These are phyloP conservation scores for Tetrahymena thermophila DNA, from an alignment of 73 alveolate species.

Conservation along the genomic window DNA sequence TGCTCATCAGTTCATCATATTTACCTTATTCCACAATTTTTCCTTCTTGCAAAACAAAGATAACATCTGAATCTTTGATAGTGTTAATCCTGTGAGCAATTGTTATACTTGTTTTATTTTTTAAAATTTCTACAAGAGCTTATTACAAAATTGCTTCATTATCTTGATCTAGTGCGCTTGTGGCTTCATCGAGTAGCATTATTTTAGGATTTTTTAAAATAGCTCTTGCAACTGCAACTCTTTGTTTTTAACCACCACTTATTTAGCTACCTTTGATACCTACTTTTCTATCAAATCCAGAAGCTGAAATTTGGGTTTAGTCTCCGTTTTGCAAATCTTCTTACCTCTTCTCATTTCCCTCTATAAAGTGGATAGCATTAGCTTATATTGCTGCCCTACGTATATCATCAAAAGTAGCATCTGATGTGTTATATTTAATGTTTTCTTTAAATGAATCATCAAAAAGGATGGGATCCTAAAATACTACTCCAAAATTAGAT, in stretches of 20 bases:
- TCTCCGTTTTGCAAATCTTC: not conserved
- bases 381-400: slow-evolving; percentile 71
- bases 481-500: slow-evolving; percentile 78
- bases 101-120: slow-evolving; percentile 43
- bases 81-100: slow-evolving; percentile 71
- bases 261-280: slow-evolving; percentile 37
- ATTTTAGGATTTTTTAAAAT: slow-evolving; percentile 29
- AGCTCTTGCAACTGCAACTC: slow-evolving; percentile 46
- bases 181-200: slow-evolving; percentile 44
- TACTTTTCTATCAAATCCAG: slow-evolving; percentile 42
- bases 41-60: slow-evolving; percentile 56
- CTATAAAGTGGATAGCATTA: slow-evolving; percentile 42
- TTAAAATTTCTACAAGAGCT: slow-evolving; percentile 10
- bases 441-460: slow-evolving; percentile 70
- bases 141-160: slow-evolving; percentile 10
- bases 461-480: slow-evolving; percentile 87
- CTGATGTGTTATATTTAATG: slow-evolving; percentile 55
- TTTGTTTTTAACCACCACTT: slow-evolving; percentile 44
- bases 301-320: not conserved
- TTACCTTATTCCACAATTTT: slow-evolving; percentile 57
- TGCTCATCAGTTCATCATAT: slow-evolving; percentile 8
- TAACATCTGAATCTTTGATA: slow-evolving; percentile 56
- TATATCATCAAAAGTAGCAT: slow-evolving; percentile 67
- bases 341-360: not conserved
- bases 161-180: slow-evolving; percentile 38